A percentile compares a stretch with the other conserved stretches of the same genome.
phyloP scores from a whole-genome alignment of 2,329 filamentous ascomycete species.

The Aureobasidium sp. region DNA sequence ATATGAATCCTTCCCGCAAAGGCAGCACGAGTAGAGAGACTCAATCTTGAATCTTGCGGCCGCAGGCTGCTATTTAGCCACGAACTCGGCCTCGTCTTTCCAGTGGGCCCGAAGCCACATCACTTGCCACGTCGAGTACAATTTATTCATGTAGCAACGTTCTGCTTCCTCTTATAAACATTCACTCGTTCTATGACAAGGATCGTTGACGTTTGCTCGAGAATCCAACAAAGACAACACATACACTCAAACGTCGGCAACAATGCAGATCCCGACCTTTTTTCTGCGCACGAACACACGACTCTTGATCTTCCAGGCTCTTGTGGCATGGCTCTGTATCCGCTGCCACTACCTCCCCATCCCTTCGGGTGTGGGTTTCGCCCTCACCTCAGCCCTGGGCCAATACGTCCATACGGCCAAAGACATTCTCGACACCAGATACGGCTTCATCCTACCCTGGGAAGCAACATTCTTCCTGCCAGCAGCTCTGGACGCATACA shows the following conservation, averaged over 20 bases:
- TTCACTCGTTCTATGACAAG: no score
- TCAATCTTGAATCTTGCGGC: background rate
- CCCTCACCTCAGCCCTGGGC: background rate
- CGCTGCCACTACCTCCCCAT: background rate
- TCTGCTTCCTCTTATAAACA: no score
- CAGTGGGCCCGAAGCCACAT: background rate
- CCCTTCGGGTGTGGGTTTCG: background rate
- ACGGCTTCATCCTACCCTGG: background rate
- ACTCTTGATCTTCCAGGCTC: background rate
- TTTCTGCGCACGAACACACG: background rate
- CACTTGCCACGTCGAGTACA: background rate
- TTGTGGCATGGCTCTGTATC: background rate
- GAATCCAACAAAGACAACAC: background rate
- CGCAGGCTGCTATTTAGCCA: background rate
- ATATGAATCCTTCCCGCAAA: background rate
- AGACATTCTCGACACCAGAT: background rate
- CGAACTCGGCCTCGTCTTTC: background rate
- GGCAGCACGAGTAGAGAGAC: background rate
- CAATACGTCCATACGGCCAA: background rate
- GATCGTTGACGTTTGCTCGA: background rate
- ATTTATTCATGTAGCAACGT: background rate
- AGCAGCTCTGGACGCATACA: background rate
- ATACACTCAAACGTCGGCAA: background rate
- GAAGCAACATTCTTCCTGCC: background rate
- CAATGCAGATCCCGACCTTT: slow-evolving; percentile 2